Conservation (phyloP, 1,284 basidiomycete genomes). For the Trichosporon coremiiforme region DNA sequence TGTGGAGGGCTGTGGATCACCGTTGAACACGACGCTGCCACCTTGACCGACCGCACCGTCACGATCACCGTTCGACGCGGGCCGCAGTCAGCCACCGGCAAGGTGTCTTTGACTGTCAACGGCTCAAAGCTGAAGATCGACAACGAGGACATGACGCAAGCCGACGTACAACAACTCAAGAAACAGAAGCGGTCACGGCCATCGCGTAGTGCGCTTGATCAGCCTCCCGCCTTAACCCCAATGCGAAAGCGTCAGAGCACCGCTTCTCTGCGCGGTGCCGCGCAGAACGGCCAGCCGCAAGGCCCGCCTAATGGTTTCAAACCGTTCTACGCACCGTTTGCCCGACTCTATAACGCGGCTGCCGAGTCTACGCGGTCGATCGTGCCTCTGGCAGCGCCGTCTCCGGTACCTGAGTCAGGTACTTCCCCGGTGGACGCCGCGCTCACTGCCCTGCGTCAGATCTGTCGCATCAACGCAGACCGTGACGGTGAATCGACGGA, state of each 20-base stretch:
- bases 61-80: slow-evolving; percentile 70
- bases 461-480: slow-evolving; percentile 70
- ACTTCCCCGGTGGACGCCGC: slow-evolving; percentile 67
- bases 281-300: slow-evolving; percentile 23
- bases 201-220: slow-evolving; percentile 83
- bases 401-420: slow-evolving; percentile 53
- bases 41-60: slow-evolving; percentile 74
- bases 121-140: slow-evolving; percentile 86
- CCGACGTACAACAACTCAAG: slow-evolving; percentile 79
- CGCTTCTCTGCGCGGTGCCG: slow-evolving; percentile 32
- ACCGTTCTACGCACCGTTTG: slow-evolving; percentile 60
- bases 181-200: slow-evolving; percentile 87
- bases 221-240: slow-evolving; percentile 75
- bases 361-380: slow-evolving; percentile 61
- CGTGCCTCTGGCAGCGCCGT: slow-evolving; percentile 46
- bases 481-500: slow-evolving; percentile 59
- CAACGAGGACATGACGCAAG: slow-evolving; percentile 82
- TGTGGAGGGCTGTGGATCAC: slow-evolving; percentile 98
- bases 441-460: slow-evolving; percentile 76
- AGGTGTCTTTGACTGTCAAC: slow-evolving; percentile 83
- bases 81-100: slow-evolving; percentile 53
- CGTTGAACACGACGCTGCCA: slow-evolving; percentile 79
- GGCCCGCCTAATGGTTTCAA: slow-evolving; percentile 14
- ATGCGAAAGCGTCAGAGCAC: slow-evolving; percentile 60
- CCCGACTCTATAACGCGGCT: slow-evolving; percentile 71